Percentiles rank a stretch among this genome's conserved stretches.
Conservation (phyloP, 1,284 basidiomycete genomes). For the Rhodotorula sp. region DNA sequence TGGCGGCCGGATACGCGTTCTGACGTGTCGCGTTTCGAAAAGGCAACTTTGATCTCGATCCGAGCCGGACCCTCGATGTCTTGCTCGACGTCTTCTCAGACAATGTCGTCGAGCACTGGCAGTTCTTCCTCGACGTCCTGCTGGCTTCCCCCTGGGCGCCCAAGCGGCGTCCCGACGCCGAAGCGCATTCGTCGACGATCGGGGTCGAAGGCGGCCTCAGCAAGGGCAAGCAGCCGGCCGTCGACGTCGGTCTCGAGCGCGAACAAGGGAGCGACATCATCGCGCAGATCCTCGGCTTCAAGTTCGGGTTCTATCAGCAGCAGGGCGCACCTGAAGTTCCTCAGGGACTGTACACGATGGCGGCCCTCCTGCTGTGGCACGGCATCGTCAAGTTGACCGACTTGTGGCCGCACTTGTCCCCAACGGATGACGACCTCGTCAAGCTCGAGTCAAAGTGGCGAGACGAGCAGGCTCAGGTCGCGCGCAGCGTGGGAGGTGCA, state of each 20-base stretch:
- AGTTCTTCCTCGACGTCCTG: conserved; percentile 87
- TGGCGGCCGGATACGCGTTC: too few relatives aligned
- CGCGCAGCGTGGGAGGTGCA: conserved; percentile 58
- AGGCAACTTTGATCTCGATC: conserved; percentile 91
- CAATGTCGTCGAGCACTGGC: conserved; percentile 76
- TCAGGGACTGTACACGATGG: conserved; percentile 71
- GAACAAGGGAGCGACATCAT: conserved; percentile 62
- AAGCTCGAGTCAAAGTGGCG: conserved; percentile 64
- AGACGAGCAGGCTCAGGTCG: conserved; percentile 57
- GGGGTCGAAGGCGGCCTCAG: conserved; percentile 21
- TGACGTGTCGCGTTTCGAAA: conserved; percentile 13
- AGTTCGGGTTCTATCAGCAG: conserved; percentile 82
- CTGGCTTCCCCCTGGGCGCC: conserved; percentile 74
- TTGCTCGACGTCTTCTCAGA: conserved; percentile 86
- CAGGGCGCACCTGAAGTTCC: conserved; percentile 60
- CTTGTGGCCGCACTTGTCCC: conserved; percentile 77
- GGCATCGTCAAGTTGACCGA: conserved; percentile 81
- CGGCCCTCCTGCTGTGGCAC: conserved; percentile 84
- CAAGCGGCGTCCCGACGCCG: neutral
- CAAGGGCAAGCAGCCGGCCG: conserved; percentile 42
- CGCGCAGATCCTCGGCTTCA: conserved; percentile 92
- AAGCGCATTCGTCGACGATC: neutral
- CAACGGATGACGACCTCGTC: conserved; percentile 68
- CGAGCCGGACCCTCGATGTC: conserved; percentile 87
- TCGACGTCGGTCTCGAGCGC: conserved; percentile 43